phyloP scores from a whole-genome alignment of 2,329 filamentous ascomycete genomes.

The Botrytis pseudocinerea region DNA sequence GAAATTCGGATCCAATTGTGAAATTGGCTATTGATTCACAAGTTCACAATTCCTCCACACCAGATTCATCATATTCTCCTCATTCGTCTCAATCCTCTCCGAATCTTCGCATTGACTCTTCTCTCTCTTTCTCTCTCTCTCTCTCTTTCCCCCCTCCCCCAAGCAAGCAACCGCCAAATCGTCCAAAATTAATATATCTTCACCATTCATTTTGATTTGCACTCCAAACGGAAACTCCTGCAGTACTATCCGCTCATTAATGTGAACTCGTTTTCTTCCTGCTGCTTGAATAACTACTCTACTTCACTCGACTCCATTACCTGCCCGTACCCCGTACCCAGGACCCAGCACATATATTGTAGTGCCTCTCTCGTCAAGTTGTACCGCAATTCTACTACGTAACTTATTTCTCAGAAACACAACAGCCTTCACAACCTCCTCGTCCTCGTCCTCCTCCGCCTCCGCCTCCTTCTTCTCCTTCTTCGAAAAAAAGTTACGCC shows the following conservation, averaged over 20 bases:
- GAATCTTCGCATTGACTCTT: neutral
- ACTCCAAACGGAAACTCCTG: neutral
- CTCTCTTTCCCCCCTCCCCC: too few species aligned
- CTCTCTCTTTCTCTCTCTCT: too few species aligned
- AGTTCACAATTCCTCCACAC: neutral
- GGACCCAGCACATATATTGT: neutral
- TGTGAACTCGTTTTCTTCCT: neutral
- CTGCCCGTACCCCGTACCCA: neutral
- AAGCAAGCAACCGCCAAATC: neutral
- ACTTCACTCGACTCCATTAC: neutral
- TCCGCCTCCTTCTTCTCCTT: neutral
- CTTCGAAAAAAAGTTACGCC: neutral
- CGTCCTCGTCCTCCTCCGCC: neutral
- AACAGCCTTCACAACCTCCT: conserved; percentile 7
- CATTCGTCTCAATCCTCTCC: neutral
- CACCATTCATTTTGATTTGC: neutral
- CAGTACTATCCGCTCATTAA: neutral
- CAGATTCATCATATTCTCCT: neutral
- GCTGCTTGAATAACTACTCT: neutral
- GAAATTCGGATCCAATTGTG: conserved; percentile 3
- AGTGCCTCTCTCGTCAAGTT: conserved; percentile 1
- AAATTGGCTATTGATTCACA: conserved; percentile 17
- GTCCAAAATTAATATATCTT: conserved; percentile 7
- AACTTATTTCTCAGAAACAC: conserved; percentile 4
- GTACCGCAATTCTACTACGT: conserved; percentile 8